A percentile compares a stretch with the other conserved stretches of the same genome.
phyloP scores from a whole-genome alignment of 305 asterid genomes.

The Fraxinus latifolia region DNA sequence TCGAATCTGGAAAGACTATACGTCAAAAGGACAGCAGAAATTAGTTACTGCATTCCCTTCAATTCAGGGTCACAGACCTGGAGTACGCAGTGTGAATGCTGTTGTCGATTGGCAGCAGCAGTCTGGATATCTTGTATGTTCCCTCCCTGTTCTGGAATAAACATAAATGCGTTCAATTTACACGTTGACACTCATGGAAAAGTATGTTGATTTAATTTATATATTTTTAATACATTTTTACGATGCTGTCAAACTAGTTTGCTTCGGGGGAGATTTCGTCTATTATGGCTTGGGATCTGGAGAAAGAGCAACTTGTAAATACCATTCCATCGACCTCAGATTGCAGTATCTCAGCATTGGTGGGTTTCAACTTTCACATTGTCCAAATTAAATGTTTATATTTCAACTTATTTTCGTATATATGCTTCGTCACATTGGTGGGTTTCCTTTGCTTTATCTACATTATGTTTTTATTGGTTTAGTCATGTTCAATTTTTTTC shows the following conservation, averaged over 20 bases:
- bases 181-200: neutral
- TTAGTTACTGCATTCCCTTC: conserved; percentile 89
- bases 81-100: conserved; percentile 82
- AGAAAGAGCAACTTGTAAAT: conserved; percentile 85
- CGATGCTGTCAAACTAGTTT: conserved; percentile 46
- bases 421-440: neutral
- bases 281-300: conserved; percentile 97
- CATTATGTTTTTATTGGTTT: neutral
- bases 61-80: conserved; percentile 87
- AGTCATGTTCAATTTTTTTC: neutral
- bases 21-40: conserved; percentile 69
- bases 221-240: conserved; percentile 15
- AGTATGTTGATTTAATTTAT: neutral
- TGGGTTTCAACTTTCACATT: conserved; percentile 33
- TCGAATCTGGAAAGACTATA: conserved; percentile 92
- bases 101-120: conserved; percentile 99
- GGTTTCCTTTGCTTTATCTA: neutral
- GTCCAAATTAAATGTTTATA: neutral
- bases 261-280: conserved; percentile 90
- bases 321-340: conserved; percentile 73
- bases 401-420: neutral
- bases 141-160: conserved; percentile 7
- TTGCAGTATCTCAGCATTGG: conserved; percentile 89
- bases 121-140: conserved; percentile 87
- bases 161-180: neutral